Evolutionary conservation across 1,284 basidiomycete genomes (phyloP).

Genomic region (Ustilago shanxiensis): DNA sequence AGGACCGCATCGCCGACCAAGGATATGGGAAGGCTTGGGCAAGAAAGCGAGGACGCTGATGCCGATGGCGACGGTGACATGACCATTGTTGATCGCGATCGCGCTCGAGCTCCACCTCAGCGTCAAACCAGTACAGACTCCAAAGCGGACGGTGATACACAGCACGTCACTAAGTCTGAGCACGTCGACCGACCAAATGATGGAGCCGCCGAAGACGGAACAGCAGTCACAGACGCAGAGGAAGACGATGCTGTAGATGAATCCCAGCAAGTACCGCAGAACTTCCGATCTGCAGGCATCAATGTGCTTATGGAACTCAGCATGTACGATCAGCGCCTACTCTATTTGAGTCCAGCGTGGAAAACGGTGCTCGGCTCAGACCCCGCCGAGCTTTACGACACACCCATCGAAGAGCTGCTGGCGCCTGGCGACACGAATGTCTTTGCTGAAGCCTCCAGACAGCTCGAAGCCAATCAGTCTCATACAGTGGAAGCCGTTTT

Average conservation of each 20-base stretch:
- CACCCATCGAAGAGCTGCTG: slow-evolving; percentile 84
- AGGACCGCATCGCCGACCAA: slow-evolving; percentile 14
- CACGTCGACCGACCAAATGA: not conserved
- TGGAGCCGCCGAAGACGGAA: not conserved
- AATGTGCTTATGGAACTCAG: slow-evolving; percentile 86
- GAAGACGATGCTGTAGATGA: not conserved
- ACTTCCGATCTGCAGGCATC: slow-evolving; percentile 44
- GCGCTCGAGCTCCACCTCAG: slow-evolving; percentile 8
- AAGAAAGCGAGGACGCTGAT: slow-evolving; percentile 17
- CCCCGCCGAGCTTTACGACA: slow-evolving; percentile 83
- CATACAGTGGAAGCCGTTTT: slow-evolving; percentile 94
- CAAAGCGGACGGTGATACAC: not conserved
- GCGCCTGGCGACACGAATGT: slow-evolving; percentile 85
- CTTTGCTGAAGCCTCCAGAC: slow-evolving; percentile 87
- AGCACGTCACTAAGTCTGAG: not conserved
- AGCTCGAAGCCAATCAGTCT: slow-evolving; percentile 88
- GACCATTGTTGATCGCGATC: slow-evolving; percentile 45
- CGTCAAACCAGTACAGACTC: slow-evolving; percentile 21
- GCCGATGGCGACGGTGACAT: slow-evolving; percentile 47
- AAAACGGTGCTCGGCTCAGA: slow-evolving; percentile 86
- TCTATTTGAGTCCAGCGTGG: slow-evolving; percentile 97
- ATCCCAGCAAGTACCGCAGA: slow-evolving; percentile 12
- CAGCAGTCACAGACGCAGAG: not conserved
- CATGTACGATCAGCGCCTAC: slow-evolving; percentile 84
- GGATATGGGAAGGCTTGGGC: not conserved